Evolutionary conservation across 2,329 filamentous ascomycete genomes (phyloP).

Genomic region (Didymella glomerata): DNA sequence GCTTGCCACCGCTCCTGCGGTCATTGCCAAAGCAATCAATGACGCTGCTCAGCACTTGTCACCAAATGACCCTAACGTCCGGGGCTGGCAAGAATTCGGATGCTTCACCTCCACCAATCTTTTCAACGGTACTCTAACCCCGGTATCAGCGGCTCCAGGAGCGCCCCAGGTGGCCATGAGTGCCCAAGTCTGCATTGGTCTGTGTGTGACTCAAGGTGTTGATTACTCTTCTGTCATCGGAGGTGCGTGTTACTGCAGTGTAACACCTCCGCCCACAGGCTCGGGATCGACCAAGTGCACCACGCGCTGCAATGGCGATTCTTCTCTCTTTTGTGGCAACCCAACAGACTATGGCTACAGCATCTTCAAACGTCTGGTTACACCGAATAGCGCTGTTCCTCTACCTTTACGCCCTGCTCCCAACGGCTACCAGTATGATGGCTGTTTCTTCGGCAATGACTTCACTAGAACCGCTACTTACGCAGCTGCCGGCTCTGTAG

Average conservation of each 20-base stretch:
- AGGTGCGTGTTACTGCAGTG: conserved; percentile 2
- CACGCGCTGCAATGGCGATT: neutral
- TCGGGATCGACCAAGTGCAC: conserved; percentile 7
- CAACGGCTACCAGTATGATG: conserved; percentile 1
- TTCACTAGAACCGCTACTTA: neutral
- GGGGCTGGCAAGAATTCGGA: conserved; percentile 8
- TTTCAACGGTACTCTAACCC: neutral
- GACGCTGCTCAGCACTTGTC: conserved; percentile 9
- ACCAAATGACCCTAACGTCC: conserved; percentile 2
- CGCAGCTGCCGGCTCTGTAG: neutral
- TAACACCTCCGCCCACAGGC: neutral
- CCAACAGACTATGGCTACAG: neutral
- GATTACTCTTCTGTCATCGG: conserved; percentile 8
- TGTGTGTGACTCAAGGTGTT: neutral
- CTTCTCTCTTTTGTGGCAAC: conserved; percentile 1
- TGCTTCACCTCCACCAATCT: conserved; percentile 3
- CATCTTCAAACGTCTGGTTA: conserved; percentile 6
- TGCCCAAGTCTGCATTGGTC: conserved; percentile 2
- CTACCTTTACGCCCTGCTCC: neutral
- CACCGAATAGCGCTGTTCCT: neutral
- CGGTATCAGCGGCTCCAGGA: neutral
- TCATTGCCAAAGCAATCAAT: neutral
- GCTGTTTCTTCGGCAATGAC: conserved; percentile 8
- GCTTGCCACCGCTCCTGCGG: neutral
- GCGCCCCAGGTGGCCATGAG: neutral